Percentiles rank a stretch among this genome's conserved stretches.
Conservation (phyloP, 2,329 filamentous ascomycete species). For the Ophiostoma montium region DNA sequence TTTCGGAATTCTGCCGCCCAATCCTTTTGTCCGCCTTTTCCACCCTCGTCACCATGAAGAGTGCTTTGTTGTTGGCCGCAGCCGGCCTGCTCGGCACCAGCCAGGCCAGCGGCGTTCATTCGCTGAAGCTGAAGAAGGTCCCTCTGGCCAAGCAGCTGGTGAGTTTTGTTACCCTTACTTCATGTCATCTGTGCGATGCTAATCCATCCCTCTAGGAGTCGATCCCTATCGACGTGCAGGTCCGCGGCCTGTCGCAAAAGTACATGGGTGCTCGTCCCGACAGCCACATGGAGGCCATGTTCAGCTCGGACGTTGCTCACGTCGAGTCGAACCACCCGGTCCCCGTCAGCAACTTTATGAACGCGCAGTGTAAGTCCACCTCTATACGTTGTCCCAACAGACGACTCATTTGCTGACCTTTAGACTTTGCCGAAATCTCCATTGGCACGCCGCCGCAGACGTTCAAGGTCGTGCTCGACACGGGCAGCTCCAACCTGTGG, state of each 20-base stretch:
- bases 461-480: conserved; percentile 98
- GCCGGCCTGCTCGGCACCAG: conserved; percentile 69
- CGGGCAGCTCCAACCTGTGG: conserved; percentile 98
- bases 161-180: conserved; percentile 22
- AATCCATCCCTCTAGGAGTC: conserved; percentile 39
- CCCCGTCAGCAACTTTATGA: conserved; percentile 92
- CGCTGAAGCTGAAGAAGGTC: conserved; percentile 96
- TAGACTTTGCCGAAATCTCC: conserved; percentile 93
- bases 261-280: conserved; percentile 75
- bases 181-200: not conserved
- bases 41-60: conserved; percentile 58
- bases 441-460: conserved; percentile 83
- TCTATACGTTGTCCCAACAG: not conserved
- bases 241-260: conserved; percentile 80
- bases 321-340: conserved; percentile 60
- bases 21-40: not conserved
- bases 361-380: conserved; percentile 81
- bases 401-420: not conserved
- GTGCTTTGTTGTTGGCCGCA: conserved; percentile 56
- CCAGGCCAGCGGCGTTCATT: conserved; percentile 68
- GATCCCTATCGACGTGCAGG: conserved; percentile 67
- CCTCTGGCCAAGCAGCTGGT: conserved; percentile 86
- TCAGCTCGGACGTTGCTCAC: conserved; percentile 58
- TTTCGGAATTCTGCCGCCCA: not conserved
- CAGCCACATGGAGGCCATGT: conserved; percentile 59